Percentiles rank a stretch among this genome's conserved stretches.
Evolutionary conservation across 2,329 filamentous ascomycete genomes (phyloP).

Genomic region (Colletotrichum sidae): DNA sequence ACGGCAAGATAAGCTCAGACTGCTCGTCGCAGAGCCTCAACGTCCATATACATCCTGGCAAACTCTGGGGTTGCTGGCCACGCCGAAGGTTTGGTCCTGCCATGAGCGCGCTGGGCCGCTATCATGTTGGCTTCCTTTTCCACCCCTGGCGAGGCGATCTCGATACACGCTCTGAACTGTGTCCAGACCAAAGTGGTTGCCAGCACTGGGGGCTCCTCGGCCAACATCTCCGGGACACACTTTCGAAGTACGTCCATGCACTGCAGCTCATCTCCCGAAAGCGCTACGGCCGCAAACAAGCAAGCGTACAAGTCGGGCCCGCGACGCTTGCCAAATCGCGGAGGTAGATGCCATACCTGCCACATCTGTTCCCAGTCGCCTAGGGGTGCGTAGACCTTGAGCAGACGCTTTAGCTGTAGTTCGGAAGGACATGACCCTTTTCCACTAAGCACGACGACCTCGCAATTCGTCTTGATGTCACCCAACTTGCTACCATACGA

Average conservation of each 20-base stretch:
- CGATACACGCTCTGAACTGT: slow-evolving; percentile 65
- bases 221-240: slow-evolving; percentile 69
- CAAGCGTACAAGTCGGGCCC: slow-evolving; percentile 65
- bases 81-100: slow-evolving; percentile 5
- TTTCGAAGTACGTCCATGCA: slow-evolving; percentile 63
- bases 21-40: slow-evolving; percentile 35
- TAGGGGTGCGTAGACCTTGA: slow-evolving; percentile 59
- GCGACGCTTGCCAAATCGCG: slow-evolving; percentile 61
- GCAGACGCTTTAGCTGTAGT: slow-evolving; percentile 52
- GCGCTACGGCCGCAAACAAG: slow-evolving; percentile 62
- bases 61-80: slow-evolving; percentile 44
- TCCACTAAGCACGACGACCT: slow-evolving; percentile 54
- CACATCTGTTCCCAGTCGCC: slow-evolving; percentile 69
- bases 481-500: slow-evolving; percentile 48
- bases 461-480: slow-evolving; percentile 57
- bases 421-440: slow-evolving; percentile 52
- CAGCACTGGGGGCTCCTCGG: slow-evolving; percentile 63
- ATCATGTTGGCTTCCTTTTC: slow-evolving; percentile 44
- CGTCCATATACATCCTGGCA: slow-evolving; percentile 39
- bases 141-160: slow-evolving; percentile 64
- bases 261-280: slow-evolving; percentile 53
- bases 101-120: slow-evolving; percentile 20
- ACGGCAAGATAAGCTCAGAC: slow-evolving; percentile 2
- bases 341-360: slow-evolving; percentile 68
- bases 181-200: slow-evolving; percentile 57